Evolutionary conservation across 2,329 filamentous ascomycete species (phyloP).

Genomic region (Ophiostoma novo-ulmi): DNA sequence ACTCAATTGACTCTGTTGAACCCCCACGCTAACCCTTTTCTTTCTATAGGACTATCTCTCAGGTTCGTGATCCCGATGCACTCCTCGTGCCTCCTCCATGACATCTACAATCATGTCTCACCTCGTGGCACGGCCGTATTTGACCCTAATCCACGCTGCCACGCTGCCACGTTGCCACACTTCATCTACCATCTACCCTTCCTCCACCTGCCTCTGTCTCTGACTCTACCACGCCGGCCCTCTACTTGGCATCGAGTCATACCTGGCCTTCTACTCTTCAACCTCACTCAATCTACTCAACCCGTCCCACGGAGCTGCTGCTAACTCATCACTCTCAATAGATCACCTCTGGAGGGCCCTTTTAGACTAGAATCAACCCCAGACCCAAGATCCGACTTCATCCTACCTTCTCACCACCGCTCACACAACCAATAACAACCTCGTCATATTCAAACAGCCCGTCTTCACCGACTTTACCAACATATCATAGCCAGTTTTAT

Average conservation of each 20-base stretch:
- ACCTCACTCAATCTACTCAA: background rate
- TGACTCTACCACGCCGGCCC: background rate
- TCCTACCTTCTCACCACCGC: constrained; percentile 24
- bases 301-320: background rate
- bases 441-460: constrained; percentile 31
- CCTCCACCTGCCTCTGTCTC: background rate
- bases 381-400: constrained; percentile 22
- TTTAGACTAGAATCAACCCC: constrained; percentile 40
- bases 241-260: background rate
- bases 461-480: constrained; percentile 6
- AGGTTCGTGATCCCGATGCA: constrained; percentile 48
- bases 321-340: constrained; percentile 30
- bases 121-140: background rate
- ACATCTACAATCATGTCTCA: background rate
- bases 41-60: constrained; percentile 64
- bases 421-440: constrained; percentile 2
- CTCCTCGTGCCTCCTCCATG: background rate
- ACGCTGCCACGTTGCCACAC: too few species aligned
- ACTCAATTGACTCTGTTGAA: background rate
- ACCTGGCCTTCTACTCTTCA: background rate
- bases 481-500: background rate
- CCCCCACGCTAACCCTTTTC: constrained; percentile 19
- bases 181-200: background rate
- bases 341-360: constrained; percentile 53
- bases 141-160: background rate